Evolutionary conservation across 805 yeast species (phyloP), one percentile per base, ranked within the genome.

Genomic region (Naumovozyma baii): DNA sequence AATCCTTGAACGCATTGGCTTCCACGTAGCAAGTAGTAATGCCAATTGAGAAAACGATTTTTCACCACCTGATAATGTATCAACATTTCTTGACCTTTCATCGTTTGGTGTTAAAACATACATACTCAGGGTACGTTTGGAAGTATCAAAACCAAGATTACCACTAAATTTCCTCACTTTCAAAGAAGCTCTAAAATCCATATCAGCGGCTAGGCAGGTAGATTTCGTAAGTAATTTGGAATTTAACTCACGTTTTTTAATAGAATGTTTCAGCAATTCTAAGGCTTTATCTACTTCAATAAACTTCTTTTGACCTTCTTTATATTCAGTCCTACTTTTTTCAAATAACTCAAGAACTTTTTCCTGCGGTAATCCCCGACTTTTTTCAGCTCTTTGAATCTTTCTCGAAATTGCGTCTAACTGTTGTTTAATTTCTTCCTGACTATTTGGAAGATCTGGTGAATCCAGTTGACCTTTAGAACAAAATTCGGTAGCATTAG

Each of bases 41-140:
- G 96, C 83, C 46, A 90, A 79, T 58, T 94, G 98, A 0, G 95
- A 78, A 59, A 82, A 90, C 0, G 96, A 86, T 56, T 88, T 88
- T 57, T 92, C 98, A 34, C 99, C 99, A 29, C 99, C 99, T 1
- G 96, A 86, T 18, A 90, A 69, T 0, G 96, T 81, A 47, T 79
- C 83, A 3, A 85, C 85, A 30, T 80, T 76, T 48, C 95, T 69
- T 25, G 74, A 67, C 19, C 70, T 70, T 31, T 69, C 72, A 42
- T 74, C 78, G 37, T 68, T 73, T 43, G 74, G 73, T 0, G 87
- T 80, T 19, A 80, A 71, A 2, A 80, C 84, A 40, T 70, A 61
- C 61, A 83, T 69, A 18, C 70, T 66, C 43, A 83, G 61, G n/a
- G 66, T 64, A 39, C 68, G 67, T 8, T 67, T 63, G 5, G 59